These are phyloP conservation scores for Dacryopinax spathularia DNA, from an alignment of 768 basidiomycete genomes.

Conservation along the genomic window DNA sequence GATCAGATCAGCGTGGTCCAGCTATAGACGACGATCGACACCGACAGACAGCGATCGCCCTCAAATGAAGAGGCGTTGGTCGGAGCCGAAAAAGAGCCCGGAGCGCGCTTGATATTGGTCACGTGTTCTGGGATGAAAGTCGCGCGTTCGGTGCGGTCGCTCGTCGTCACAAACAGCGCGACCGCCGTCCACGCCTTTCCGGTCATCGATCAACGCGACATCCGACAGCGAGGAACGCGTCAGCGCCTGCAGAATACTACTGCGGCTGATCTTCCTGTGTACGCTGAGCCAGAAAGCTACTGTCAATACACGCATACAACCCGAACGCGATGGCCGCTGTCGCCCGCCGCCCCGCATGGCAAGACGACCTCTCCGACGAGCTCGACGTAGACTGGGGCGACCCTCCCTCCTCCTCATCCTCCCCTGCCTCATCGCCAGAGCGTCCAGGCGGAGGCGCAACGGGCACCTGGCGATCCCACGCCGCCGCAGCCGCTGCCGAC, in stretches of 20 bases:
- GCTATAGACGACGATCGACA: no score
- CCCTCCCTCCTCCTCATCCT: conserved; percentile 12
- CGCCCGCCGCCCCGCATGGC: conserved; percentile 19
- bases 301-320: neutral
- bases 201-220: no score
- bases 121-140: neutral
- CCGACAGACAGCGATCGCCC: no score
- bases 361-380: conserved; percentile 40
- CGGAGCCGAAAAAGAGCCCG: no score
- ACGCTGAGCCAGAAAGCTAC: neutral
- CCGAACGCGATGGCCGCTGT: neutral
- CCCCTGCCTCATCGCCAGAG: conserved; percentile 19
- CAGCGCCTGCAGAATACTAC: no score
- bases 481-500: conserved; percentile 52
- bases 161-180: no score
- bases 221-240: no score
- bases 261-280: no score
- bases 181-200: no score
- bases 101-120: neutral
- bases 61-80: no score
- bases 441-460: conserved; percentile 26
- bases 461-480: conserved; percentile 43
- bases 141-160: no score
- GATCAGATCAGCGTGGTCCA: no score
- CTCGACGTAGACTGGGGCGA: conserved; percentile 88